Evolutionary conservation across 495 filamentous ascomycete genomes (phyloP).

Genomic region (Rhypophila decipiens): DNA sequence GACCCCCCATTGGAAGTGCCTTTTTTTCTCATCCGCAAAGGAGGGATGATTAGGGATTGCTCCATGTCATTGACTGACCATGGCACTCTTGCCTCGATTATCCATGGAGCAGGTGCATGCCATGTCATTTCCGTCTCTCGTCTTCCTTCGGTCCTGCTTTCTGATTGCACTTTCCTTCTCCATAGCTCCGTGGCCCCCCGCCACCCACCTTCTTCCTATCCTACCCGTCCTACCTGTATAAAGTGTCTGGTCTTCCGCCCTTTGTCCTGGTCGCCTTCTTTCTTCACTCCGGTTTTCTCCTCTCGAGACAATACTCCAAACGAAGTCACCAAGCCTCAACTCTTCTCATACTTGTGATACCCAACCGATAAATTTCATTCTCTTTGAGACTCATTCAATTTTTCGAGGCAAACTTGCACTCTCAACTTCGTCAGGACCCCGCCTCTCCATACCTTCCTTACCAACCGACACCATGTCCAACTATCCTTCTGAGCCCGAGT

Average conservation of each 20-base stretch:
- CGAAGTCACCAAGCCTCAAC: slow-evolving; percentile 2
- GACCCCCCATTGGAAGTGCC: background rate
- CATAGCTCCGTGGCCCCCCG: background rate
- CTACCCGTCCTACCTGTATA: background rate
- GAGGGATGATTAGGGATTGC: background rate
- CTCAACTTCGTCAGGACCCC: background rate
- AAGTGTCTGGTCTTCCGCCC: background rate
- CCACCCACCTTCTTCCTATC: background rate
- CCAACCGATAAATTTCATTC: slow-evolving; percentile 3
- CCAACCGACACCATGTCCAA: slow-evolving; percentile 63
- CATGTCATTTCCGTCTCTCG: background rate
- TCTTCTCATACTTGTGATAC: too few species aligned
- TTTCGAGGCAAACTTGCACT: too few species aligned
- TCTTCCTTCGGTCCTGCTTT: background rate
- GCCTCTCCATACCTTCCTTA: background rate
- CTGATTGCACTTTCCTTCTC: too few species aligned
- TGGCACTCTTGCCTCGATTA: background rate
- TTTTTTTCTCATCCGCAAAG: background rate
- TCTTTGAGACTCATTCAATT: background rate
- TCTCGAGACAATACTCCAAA: background rate
- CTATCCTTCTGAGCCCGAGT: slow-evolving; percentile 86
- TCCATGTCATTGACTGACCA: too few species aligned
- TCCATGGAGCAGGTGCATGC: background rate
- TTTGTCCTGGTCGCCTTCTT: background rate
- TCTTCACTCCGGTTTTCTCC: background rate